Evolutionary conservation across 768 basidiomycete genomes (phyloP), one percentile per base, ranked within the genome.

Genomic region (Hygrocybe punicea): DNA sequence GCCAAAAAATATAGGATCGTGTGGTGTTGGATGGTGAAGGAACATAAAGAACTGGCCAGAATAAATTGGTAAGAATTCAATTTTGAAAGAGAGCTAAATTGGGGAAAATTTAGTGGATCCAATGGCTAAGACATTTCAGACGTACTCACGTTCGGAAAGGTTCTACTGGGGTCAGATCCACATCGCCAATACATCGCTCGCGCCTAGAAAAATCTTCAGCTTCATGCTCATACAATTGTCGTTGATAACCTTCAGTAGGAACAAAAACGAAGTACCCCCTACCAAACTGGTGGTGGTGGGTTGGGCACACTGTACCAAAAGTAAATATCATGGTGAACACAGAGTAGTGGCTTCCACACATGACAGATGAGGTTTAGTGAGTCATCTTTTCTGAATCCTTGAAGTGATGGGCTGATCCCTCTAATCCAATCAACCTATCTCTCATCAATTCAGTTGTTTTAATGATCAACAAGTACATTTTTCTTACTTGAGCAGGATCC

Each of bases 1-100:
- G 33, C 24, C 47, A 39, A 57, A 57, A 6, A 51, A 46, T 14
- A 6, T 36, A 24, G 48, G 56, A 19, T 57, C 56, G 37, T 51
- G 47, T 50, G 55, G 55, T 49, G 55, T 56, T 29, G 56, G 49
- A 40, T 58, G 47, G 50, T 58, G 56, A 19, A 58, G 52, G 51
- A 49, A 40, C 24, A 46, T 52, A 40, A 46, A 49, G 44, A 58
- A 52, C n/a, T 46, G 56, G 33, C 49, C 39, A 58, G 29, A 29
- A 29, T 29, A 29, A 29, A 29, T 29, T 29, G 29, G 29, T 29
- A 29, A 4, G 29, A 29, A 29, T 58, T 58, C 49, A 35, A 58
- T 39, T 52, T 58, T 50, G 19, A 29, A 46, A 23, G 49, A 33
- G 51, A 58, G 50, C 56, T 58, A 52, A 52, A 58, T 21, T 23